These are phyloP conservation scores for Carex sylvatica DNA, from an alignment of 202 grass and related monocot species.

Conservation along the genomic window DNA sequence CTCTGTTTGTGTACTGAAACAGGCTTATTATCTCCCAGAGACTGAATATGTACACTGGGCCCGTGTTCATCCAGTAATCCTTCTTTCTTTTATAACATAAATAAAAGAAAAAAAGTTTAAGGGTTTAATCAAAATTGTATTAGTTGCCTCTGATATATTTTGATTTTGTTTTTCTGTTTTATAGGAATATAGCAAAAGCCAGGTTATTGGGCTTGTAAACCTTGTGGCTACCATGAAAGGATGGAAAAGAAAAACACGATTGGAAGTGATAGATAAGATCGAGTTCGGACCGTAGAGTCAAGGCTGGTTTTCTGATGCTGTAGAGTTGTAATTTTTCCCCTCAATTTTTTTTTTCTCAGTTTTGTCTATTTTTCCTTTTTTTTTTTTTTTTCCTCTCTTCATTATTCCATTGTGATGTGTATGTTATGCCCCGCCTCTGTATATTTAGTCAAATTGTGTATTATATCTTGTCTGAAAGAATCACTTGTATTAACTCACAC, in stretches of 20 bases:
- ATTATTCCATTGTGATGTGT: slow-evolving; percentile 21
- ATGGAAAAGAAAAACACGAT: slow-evolving; percentile 90
- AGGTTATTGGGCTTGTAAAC: slow-evolving; percentile 81
- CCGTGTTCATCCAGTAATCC: slow-evolving; percentile 83
- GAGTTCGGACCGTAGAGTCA: slow-evolving; percentile 57
- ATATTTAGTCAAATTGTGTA: slow-evolving; percentile 32
- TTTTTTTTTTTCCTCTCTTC: background rate
- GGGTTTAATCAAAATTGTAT: background rate
- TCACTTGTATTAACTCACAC: background rate
- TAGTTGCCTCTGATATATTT: background rate
- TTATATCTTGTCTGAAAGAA: slow-evolving; percentile 18
- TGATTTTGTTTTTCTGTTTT: background rate
- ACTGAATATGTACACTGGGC: slow-evolving; percentile 98
- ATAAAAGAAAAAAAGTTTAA: background rate
- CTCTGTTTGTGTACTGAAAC: slow-evolving; percentile 34
- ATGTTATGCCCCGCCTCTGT: slow-evolving; percentile 26
- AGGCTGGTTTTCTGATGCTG: slow-evolving; percentile 3
- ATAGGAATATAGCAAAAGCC: slow-evolving; percentile 85
- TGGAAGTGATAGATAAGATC: slow-evolving; percentile 85
- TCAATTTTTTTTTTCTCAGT: slow-evolving; percentile 28
- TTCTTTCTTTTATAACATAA: background rate
- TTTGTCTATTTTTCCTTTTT: slow-evolving; percentile 19
- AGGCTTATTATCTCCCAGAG: slow-evolving; percentile 96
- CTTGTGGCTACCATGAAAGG: slow-evolving; percentile 94
- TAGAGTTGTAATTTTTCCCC: slow-evolving; percentile 40